Percentiles rank a stretch among this genome's conserved stretches.
Conservation (phyloP, 345 rosid genomes). For the Aethionema arabicum region DNA sequence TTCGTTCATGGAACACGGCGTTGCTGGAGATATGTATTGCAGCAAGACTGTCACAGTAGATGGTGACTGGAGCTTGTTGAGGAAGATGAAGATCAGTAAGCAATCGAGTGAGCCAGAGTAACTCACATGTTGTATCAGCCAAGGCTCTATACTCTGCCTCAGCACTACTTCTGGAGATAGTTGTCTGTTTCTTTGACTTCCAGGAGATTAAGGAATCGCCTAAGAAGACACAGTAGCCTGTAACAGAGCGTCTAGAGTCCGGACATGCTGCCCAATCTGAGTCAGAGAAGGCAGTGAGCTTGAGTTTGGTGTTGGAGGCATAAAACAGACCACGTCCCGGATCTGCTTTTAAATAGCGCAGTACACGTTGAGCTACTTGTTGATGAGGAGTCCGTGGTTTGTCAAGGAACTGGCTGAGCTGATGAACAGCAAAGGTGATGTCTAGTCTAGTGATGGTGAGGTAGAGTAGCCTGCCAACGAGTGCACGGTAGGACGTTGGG, state of each 20-base stretch:
- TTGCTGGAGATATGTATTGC: no score
- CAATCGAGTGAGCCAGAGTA: no score
- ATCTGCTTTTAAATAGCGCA: not conserved
- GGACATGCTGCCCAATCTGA: not conserved
- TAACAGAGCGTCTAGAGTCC: not conserved
- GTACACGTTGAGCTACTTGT: not conserved
- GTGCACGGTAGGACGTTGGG: not conserved
- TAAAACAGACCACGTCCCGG: not conserved
- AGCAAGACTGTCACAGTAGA: no score
- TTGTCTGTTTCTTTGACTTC: no score
- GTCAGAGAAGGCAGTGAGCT: not conserved
- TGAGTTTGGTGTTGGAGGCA: not conserved
- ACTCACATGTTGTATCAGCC: no score
- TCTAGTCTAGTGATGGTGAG: not conserved
- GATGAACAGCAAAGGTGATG: not conserved
- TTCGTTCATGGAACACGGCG: no score
- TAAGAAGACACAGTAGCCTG: no score
- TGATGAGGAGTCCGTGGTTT: not conserved
- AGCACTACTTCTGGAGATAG: no score
- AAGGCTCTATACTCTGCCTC: no score
- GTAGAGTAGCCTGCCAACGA: not conserved
- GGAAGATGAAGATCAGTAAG: no score
- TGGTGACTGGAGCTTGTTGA: no score
- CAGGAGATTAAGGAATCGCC: no score
- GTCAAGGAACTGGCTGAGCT: not conserved